Conservation (phyloP, 208 protist species). For the Trypanosomatidae sp. region DNA sequence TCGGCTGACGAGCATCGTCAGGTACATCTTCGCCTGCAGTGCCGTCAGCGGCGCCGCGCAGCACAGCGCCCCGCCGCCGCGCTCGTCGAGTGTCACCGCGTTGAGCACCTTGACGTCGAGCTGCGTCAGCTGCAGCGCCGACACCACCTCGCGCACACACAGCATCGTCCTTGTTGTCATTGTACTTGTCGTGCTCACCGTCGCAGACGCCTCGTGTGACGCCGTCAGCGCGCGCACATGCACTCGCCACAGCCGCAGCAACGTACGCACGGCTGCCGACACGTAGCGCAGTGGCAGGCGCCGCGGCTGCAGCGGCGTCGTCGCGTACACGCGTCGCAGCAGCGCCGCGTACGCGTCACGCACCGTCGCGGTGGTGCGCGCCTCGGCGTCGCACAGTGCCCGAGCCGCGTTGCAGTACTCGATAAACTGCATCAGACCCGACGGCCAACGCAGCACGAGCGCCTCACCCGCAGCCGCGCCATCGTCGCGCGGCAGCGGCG, state of each 20-base stretch:
- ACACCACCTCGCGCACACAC: slow-evolving; percentile 30
- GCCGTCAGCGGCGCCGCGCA: slow-evolving; percentile 49
- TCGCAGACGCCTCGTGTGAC: too few species aligned
- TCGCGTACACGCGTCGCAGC: slow-evolving; percentile 40
- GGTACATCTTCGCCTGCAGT: slow-evolving; percentile 72
- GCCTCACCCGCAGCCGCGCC: slow-evolving; percentile 11
- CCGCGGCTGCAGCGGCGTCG: slow-evolving; percentile 24
- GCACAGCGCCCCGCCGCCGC: slow-evolving; percentile 32
- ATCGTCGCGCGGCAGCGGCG: too few species aligned
- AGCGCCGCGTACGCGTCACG: slow-evolving; percentile 43
- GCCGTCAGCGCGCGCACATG: too few species aligned
- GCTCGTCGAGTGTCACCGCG: slow-evolving; percentile 53
- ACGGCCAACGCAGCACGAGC: slow-evolving; percentile 69
- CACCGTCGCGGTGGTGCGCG: slow-evolving; percentile 31
- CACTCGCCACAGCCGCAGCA: too few species aligned
- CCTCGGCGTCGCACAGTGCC: slow-evolving; percentile 53
- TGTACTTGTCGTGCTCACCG: too few species aligned
- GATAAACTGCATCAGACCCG: slow-evolving; percentile 79
- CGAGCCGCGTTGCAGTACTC: slow-evolving; percentile 77
- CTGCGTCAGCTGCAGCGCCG: slow-evolving; percentile 17
- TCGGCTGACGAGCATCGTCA: slow-evolving; percentile 27
- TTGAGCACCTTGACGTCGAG: slow-evolving; percentile 56
- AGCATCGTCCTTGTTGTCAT: too few species aligned
- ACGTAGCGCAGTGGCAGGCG: slow-evolving; percentile 49
- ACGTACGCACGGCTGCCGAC: too few species aligned